phyloP scores from a whole-genome alignment of 805 yeast species.

The Saccharomycopsis sp. region DNA sequence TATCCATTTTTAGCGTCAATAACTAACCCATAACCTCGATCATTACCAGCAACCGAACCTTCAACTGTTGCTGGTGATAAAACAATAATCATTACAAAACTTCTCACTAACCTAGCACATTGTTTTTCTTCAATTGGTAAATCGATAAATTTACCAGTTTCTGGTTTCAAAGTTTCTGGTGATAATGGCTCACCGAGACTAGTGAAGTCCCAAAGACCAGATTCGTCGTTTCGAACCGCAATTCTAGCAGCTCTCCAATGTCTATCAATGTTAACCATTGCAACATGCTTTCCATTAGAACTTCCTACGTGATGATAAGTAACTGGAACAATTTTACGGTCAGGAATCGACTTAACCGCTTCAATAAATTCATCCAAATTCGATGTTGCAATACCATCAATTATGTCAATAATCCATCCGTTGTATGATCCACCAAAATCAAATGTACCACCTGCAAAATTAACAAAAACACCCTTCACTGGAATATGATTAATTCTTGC shows the following conservation, averaged over 20 bases:
- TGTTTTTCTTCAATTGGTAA: conserved; percentile 50
- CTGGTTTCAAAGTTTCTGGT: conserved; percentile 45
- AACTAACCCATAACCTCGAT: conserved; percentile 68
- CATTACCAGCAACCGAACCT: conserved; percentile 57
- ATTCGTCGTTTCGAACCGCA: conserved; percentile 53
- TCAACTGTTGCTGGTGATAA: conserved; percentile 67
- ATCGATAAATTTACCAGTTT: conserved; percentile 62
- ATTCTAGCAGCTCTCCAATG: conserved; percentile 77
- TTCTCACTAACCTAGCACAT: conserved; percentile 51
- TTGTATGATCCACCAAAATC: conserved; percentile 44
- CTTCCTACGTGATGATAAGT: conserved; percentile 74
- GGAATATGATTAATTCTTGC: conserved; percentile 82
- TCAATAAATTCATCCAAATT: conserved; percentile 68
- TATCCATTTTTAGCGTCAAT: conserved; percentile 76
- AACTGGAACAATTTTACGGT: conserved; percentile 61
- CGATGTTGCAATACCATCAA: conserved; percentile 71
- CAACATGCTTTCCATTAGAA: conserved; percentile 62
- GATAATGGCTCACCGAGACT: conserved; percentile 51
- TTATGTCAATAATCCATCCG: conserved; percentile 77
- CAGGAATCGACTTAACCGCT: conserved; percentile 74
- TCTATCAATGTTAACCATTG: conserved; percentile 69
- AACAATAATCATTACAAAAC: conserved; percentile 66
- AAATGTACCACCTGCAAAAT: conserved; percentile 74
- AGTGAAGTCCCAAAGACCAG: conserved; percentile 53
- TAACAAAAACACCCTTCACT: conserved; percentile 74